Conservation (phyloP, 768 basidiomycete species). For the Pholiota molesta region DNA sequence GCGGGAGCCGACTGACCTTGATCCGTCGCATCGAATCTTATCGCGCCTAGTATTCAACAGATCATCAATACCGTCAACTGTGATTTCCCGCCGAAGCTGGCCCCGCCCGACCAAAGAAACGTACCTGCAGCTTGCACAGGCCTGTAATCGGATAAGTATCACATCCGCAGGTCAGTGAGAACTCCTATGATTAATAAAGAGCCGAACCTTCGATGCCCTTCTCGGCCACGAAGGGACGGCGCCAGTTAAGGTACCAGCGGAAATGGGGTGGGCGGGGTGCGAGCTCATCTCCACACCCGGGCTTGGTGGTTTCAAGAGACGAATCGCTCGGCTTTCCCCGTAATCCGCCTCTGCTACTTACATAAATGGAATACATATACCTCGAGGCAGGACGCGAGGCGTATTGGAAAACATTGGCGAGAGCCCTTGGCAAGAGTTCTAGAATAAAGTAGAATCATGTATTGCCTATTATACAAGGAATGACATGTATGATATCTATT, state of each 20-base stretch:
- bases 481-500: background rate
- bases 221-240: slow-evolving; percentile 49
- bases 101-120: slow-evolving; percentile 7
- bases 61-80: slow-evolving; percentile 4
- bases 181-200: slow-evolving; percentile 9
- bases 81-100: background rate
- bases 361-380: slow-evolving; percentile 19
- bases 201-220: slow-evolving; percentile 52
- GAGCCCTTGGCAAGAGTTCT: background rate
- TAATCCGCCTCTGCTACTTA: slow-evolving; percentile 15
- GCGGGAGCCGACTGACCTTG: slow-evolving; percentile 36
- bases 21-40: slow-evolving; percentile 63
- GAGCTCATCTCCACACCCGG: slow-evolving; percentile 42
- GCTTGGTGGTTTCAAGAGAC: slow-evolving; percentile 34
- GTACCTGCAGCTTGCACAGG: slow-evolving; percentile 64
- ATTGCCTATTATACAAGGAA: slow-evolving; percentile 1
- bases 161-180: slow-evolving; percentile 14
- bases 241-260: slow-evolving; percentile 39
- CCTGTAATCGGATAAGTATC: slow-evolving; percentile 33
- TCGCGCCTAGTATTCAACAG: slow-evolving; percentile 46
- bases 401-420: background rate
- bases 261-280: slow-evolving; percentile 46
- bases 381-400: slow-evolving; percentile 10
- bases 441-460: background rate
- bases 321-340: slow-evolving; percentile 34